phyloP scores from a whole-genome alignment of 225 moss, liverwort and hornwort species.

The Pseudoscleropodium purum region DNA sequence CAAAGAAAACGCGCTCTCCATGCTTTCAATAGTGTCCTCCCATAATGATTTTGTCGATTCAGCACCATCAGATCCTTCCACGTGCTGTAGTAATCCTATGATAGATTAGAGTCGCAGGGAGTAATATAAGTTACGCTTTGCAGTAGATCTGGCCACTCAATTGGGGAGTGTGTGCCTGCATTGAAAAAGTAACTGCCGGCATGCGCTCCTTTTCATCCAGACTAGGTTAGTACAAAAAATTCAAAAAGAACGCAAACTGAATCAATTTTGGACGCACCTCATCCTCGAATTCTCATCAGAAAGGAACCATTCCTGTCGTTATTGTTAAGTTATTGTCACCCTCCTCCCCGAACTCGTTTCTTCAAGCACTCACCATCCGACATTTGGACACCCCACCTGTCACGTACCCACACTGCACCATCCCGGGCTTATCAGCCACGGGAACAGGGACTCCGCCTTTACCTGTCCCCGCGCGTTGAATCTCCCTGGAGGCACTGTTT shows the following conservation, averaged over 20 bases:
- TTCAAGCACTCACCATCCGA: background rate
- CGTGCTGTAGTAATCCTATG: background rate
- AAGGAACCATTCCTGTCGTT: background rate
- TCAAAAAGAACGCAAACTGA: background rate
- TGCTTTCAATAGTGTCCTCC: background rate
- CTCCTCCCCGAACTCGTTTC: background rate
- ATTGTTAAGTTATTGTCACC: background rate
- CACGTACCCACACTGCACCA: background rate
- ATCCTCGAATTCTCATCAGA: background rate
- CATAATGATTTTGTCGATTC: background rate
- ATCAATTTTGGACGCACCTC: background rate
- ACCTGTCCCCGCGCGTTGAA: background rate
- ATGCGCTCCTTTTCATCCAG: background rate
- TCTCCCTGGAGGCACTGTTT: background rate
- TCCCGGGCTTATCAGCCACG: too few relatives aligned
- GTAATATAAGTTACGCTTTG: background rate
- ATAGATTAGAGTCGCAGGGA: background rate
- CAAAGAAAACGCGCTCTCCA: background rate
- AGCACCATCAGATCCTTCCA: background rate
- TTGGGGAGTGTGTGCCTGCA: background rate
- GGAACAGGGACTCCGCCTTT: too few relatives aligned
- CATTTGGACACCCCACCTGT: background rate
- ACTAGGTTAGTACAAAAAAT: background rate
- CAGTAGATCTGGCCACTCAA: background rate
- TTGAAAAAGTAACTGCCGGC: background rate